Evolutionary conservation across 495 filamentous ascomycete species (phyloP).

Genomic region (Neurospora hispaniola): DNA sequence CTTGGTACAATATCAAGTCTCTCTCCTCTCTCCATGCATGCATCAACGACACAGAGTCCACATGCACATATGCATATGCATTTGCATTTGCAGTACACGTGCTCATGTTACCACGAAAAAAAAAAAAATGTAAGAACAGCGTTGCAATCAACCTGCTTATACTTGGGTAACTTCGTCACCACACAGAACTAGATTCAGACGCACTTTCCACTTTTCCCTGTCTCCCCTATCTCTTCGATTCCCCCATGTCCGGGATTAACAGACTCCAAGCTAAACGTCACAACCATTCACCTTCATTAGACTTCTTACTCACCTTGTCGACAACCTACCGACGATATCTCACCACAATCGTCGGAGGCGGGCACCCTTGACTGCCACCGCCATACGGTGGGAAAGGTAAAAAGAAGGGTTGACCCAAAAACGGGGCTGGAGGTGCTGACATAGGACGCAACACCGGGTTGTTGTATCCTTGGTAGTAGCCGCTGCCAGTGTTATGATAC

Average conservation of each 20-base stretch:
- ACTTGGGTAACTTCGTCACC: neutral
- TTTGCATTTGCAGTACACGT: neutral
- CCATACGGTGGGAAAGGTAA: neutral
- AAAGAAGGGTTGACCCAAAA: neutral
- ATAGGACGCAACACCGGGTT: neutral
- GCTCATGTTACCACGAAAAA: neutral
- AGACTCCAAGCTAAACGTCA: neutral
- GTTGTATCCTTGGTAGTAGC: neutral
- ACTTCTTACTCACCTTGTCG: neutral
- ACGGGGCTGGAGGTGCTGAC: neutral
- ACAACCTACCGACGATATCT: neutral
- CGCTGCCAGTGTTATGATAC: neutral
- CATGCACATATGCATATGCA: neutral
- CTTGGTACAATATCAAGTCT: neutral
- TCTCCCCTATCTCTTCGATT: neutral
- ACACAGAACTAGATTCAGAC: neutral
- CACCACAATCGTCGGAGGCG: neutral
- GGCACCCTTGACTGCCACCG: neutral
- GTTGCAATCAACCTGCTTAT: neutral
- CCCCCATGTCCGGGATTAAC: neutral
- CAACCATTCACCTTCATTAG: neutral
- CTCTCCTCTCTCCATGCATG: neutral
- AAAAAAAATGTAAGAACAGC: neutral
- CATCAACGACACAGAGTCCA: neutral
- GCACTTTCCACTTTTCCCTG: neutral